A percentile compares a stretch with the other conserved stretches of the same genome.
Evolutionary conservation across 2,329 filamentous ascomycete genomes (phyloP).

Genomic region (Ophiobolus disseminans): DNA sequence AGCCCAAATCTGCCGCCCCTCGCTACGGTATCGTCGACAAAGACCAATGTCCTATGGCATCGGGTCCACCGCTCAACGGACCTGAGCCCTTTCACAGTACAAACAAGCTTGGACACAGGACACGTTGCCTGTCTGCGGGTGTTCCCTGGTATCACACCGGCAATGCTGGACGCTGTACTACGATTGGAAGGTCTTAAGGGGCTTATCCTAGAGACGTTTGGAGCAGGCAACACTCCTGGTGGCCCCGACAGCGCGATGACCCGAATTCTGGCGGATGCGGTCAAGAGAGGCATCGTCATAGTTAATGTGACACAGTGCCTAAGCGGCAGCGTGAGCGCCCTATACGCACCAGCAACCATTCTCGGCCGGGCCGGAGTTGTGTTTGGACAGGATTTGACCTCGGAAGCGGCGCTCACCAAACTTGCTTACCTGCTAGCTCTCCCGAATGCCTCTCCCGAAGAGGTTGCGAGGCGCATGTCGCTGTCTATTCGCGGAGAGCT

Average conservation of each 20-base stretch:
- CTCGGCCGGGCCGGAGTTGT: constrained; percentile 85
- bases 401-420: constrained; percentile 90
- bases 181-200: constrained; percentile 78
- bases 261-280: constrained; percentile 76
- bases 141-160: constrained; percentile 91
- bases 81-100: constrained; percentile 76
- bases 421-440: constrained; percentile 82
- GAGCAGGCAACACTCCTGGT: constrained; percentile 88
- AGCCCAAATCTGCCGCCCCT: constrained; percentile 86
- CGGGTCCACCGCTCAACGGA: constrained; percentile 75
- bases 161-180: constrained; percentile 88
- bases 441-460: constrained; percentile 67
- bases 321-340: constrained; percentile 50
- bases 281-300: constrained; percentile 80
- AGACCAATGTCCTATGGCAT: constrained; percentile 82
- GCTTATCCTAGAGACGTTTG: constrained; percentile 88
- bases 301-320: constrained; percentile 93
- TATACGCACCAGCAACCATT: constrained; percentile 62
- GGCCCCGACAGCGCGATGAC: constrained; percentile 81
- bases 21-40: constrained; percentile 79
- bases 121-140: constrained; percentile 89
- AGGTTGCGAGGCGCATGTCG: constrained; percentile 75
- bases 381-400: constrained; percentile 87
- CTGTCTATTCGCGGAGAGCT: constrained; percentile 82
- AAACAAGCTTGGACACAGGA: constrained; percentile 79